Conservation (phyloP, 768 basidiomycete species). For the Amyloporia xantha region DNA sequence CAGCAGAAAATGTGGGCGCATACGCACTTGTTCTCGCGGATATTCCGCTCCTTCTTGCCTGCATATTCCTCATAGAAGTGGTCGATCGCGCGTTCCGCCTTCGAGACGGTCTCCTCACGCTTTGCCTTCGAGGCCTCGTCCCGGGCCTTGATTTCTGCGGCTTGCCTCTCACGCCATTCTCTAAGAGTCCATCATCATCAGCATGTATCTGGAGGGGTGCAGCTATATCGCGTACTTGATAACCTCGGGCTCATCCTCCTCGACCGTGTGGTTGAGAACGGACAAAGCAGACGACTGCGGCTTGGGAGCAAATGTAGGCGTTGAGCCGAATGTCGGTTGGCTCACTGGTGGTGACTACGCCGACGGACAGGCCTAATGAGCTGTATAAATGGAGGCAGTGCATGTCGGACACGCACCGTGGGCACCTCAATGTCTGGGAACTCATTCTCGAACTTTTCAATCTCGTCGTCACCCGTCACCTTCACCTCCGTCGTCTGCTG, state of each 20-base stretch:
- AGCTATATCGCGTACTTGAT: slow-evolving; percentile 67
- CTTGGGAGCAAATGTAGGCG: slow-evolving; percentile 63
- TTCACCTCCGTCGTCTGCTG: slow-evolving; percentile 50
- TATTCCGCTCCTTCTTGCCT: slow-evolving; percentile 81
- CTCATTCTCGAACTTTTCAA: slow-evolving; percentile 79
- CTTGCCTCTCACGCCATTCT: slow-evolving; percentile 84
- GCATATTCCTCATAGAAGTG: slow-evolving; percentile 88
- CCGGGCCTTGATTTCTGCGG: slow-evolving; percentile 72
- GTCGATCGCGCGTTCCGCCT: slow-evolving; percentile 83
- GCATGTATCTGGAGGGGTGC: not conserved
- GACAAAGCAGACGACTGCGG: slow-evolving; percentile 68
- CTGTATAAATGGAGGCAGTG: not conserved
- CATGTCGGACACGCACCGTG: slow-evolving; percentile 26
- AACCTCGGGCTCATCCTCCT: slow-evolving; percentile 81
- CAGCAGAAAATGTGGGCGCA: not conserved
- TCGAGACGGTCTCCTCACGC: slow-evolving; percentile 76
- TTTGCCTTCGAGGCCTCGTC: slow-evolving; percentile 74
- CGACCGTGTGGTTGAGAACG: slow-evolving; percentile 57
- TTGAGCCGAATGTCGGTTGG: slow-evolving; percentile 39
- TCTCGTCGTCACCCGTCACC: slow-evolving; percentile 79
- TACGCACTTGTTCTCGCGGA: slow-evolving; percentile 91
- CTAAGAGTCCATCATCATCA: slow-evolving; percentile 30
- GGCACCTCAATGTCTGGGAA: slow-evolving; percentile 74
- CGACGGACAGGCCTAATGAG: not conserved
- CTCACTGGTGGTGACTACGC: slow-evolving; percentile 7